Conservation (phyloP, 1,284 basidiomycete genomes). For the Caloboletus firmus region DNA sequence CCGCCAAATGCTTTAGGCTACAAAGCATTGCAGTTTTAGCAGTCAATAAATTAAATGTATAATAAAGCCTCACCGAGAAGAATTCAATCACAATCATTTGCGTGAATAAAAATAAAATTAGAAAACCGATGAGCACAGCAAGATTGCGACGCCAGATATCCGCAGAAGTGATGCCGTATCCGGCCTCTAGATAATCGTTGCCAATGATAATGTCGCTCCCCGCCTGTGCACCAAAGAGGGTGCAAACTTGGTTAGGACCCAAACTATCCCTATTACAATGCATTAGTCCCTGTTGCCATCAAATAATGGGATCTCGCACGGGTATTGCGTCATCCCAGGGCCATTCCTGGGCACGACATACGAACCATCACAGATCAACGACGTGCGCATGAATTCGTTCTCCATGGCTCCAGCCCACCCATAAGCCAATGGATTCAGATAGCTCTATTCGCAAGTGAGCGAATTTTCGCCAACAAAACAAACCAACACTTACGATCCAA, state of each 20-base stretch:
- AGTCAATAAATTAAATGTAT: background rate
- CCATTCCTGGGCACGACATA: constrained; percentile 75
- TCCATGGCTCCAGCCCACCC: constrained; percentile 79
- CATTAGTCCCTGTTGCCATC: constrained; percentile 10
- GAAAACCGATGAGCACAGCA: constrained; percentile 58
- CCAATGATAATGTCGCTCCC: constrained; percentile 54
- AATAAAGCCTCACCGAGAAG: constrained; percentile 50
- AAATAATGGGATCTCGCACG: constrained; percentile 44
- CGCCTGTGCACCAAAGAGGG: constrained; percentile 55
- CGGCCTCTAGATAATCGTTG: constrained; percentile 57
- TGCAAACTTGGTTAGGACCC: constrained; percentile 69
- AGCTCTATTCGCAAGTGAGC: constrained; percentile 47
- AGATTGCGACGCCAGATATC: constrained; percentile 66
- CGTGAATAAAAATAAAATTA: constrained; percentile 65
- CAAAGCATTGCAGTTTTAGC: background rate
- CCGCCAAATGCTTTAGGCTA: constrained; percentile 52
- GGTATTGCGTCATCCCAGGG: constrained; percentile 61
- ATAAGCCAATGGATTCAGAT: constrained; percentile 77
- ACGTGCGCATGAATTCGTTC: constrained; percentile 79
- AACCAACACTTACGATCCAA: constrained; percentile 60
- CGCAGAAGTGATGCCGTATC: constrained; percentile 48
- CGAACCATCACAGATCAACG: constrained; percentile 64
- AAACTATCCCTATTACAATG: constrained; percentile 40
- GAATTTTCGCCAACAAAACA: background rate
- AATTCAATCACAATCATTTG: constrained; percentile 64